Percentiles rank a stretch among this genome's conserved stretches.
These are phyloP conservation scores for Saturnispora kantuleensis DNA, from an alignment of 805 yeast genomes.

Conservation along the genomic window DNA sequence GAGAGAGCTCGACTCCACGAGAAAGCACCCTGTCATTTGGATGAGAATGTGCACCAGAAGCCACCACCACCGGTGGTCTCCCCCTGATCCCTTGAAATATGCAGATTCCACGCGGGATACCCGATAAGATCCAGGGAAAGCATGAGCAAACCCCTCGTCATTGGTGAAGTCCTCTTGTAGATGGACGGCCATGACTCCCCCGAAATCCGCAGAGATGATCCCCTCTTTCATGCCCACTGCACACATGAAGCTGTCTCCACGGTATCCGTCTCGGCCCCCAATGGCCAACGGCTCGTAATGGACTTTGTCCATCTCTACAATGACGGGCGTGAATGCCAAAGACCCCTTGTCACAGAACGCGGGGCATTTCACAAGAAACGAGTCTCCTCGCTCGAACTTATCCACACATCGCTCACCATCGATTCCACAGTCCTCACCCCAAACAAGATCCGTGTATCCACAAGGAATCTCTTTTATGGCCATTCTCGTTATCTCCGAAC, in stretches of 20 bases:
- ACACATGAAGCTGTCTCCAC: conserved; percentile 86
- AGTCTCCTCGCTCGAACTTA: conserved; percentile 28
- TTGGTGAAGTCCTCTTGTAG: conserved; percentile 34
- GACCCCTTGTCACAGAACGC: conserved; percentile 69
- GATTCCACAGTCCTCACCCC: conserved; percentile 73
- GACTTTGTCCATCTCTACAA: conserved; percentile 59
- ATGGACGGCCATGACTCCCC: conserved; percentile 47
- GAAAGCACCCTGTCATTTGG: not conserved
- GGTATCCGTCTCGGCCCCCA: conserved; percentile 65
- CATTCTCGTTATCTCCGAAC: not conserved
- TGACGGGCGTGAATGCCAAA: conserved; percentile 52
- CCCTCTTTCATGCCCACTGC: conserved; percentile 89
- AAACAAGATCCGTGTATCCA: conserved; percentile 35
- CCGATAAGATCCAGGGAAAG: conserved; percentile 2
- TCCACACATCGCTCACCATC: conserved; percentile 47
- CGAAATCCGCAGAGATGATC: conserved; percentile 55
- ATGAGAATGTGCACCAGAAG: not conserved
- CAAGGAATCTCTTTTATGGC: conserved; percentile 34
- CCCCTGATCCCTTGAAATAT: not conserved
- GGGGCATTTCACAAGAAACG: conserved; percentile 64
- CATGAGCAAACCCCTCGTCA: not conserved
- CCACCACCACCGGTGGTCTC: not conserved
- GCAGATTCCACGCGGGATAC: not conserved
- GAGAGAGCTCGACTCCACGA: not conserved
- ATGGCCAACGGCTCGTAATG: conserved; percentile 65